phyloP scores from a whole-genome alignment of 495 filamentous ascomycete species.

The Xylaria longipes region DNA sequence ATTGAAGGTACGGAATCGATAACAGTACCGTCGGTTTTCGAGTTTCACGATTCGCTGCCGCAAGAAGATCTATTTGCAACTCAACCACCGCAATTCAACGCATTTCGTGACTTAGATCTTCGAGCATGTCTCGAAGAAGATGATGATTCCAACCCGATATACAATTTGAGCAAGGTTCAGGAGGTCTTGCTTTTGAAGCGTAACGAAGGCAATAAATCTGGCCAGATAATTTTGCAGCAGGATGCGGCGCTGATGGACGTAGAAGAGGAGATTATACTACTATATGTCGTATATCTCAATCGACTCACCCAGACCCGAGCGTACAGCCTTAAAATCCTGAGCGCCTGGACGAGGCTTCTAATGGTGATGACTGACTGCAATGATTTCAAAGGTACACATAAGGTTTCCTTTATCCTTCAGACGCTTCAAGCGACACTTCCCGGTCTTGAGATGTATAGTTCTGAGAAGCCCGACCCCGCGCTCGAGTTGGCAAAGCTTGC shows the following conservation, averaged over 20 bases:
- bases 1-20: conserved; percentile 66
- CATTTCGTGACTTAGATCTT: conserved; percentile 68
- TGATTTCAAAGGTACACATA: conserved; percentile 70
- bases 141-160: conserved; percentile 55
- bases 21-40: conserved; percentile 77
- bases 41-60: conserved; percentile 90
- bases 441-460: conserved; percentile 76
- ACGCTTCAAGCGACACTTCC: conserved; percentile 84
- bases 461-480: conserved; percentile 67
- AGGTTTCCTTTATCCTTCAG: conserved; percentile 79
- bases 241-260: conserved; percentile 62
- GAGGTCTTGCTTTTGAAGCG: conserved; percentile 66
- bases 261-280: conserved; percentile 64
- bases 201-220: conserved; percentile 59
- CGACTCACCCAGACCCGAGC: conserved; percentile 62
- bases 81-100: conserved; percentile 54
- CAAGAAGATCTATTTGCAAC: conserved; percentile 63
- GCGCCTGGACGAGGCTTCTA: conserved; percentile 81
- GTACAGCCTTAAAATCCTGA: conserved; percentile 68
- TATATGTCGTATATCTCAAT: conserved; percentile 68
- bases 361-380: conserved; percentile 79
- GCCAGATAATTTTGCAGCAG: conserved; percentile 57
- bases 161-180: conserved; percentile 66
- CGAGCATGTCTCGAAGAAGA: conserved; percentile 61
- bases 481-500: conserved; percentile 78